Evolutionary conservation across 2,329 filamentous ascomycete genomes (phyloP).

Genomic region (Epichloe scottii): DNA sequence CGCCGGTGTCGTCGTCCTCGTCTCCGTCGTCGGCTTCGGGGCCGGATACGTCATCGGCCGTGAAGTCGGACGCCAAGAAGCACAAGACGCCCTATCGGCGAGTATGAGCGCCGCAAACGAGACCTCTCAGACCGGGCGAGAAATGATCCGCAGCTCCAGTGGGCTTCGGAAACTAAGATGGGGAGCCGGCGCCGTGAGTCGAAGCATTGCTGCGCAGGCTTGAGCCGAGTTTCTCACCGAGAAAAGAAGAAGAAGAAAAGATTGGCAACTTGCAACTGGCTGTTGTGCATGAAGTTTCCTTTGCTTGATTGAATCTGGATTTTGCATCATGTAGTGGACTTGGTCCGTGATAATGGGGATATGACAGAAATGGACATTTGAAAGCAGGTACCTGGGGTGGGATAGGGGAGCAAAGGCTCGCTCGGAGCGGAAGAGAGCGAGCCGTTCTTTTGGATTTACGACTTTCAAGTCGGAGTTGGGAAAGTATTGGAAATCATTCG

Average conservation of each 20-base stretch:
- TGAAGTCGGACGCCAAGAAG: slow-evolving; percentile 52
- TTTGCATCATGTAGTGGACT: background rate
- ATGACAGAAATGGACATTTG: background rate
- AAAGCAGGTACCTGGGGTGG: background rate
- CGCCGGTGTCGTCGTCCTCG: slow-evolving; percentile 54
- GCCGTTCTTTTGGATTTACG: background rate
- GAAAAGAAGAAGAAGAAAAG: too few species aligned
- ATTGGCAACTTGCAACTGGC: background rate
- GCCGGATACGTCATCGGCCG: slow-evolving; percentile 56
- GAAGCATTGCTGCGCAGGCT: slow-evolving; percentile 34
- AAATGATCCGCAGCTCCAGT: slow-evolving; percentile 39
- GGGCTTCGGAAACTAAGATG: slow-evolving; percentile 42
- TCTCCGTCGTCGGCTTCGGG: slow-evolving; percentile 56
- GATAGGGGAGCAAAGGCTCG: background rate
- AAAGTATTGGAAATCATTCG: background rate
- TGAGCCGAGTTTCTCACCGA: background rate
- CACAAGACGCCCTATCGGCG: slow-evolving; percentile 37
- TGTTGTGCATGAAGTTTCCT: background rate
- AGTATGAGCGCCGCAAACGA: slow-evolving; percentile 31
- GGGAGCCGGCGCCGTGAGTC: slow-evolving; percentile 38
- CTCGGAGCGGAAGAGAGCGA: background rate
- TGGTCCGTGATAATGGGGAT: background rate
- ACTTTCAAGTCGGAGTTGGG: background rate
- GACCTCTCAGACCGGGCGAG: slow-evolving; percentile 36
- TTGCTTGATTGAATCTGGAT: background rate